Percentiles rank a stretch among this genome's conserved stretches.
These are phyloP conservation scores for Aurantiochytrium sp. DNA, from an alignment of 108 stramenopile genomes.

Conservation along the genomic window DNA sequence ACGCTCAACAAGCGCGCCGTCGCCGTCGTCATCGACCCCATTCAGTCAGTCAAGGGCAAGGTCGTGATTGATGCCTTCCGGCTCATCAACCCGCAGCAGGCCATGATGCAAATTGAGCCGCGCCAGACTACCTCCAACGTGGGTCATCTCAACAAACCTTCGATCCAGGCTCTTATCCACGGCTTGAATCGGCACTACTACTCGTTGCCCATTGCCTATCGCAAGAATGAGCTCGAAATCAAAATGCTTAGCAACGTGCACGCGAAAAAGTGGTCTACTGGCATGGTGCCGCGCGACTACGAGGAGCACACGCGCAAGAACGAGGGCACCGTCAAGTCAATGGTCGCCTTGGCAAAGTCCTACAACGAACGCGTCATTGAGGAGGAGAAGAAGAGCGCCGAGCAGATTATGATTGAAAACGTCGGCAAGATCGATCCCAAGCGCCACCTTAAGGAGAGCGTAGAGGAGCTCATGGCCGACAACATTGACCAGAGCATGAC, in stretches of 20 bases:
- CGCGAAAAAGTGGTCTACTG: slow-evolving; percentile 72
- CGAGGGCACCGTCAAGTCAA: slow-evolving; percentile 72
- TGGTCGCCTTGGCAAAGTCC: slow-evolving; percentile 78
- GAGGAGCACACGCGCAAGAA: slow-evolving; percentile 77
- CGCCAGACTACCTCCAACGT: slow-evolving; percentile 96
- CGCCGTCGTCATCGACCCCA: slow-evolving; percentile 96
- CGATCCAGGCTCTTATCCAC: slow-evolving; percentile 96
- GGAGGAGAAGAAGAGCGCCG: slow-evolving; percentile 46
- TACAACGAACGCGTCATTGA: slow-evolving; percentile 79
- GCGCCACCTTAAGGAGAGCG: slow-evolving; percentile 72
- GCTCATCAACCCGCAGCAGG: slow-evolving; percentile 91
- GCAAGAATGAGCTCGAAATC: slow-evolving; percentile 98
- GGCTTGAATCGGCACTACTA: slow-evolving; percentile 98
- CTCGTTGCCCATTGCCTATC: slow-evolving; percentile 93
- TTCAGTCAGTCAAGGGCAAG: slow-evolving; percentile 98
- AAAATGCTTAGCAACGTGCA: slow-evolving; percentile 97
- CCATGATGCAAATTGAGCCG: slow-evolving; percentile 95
- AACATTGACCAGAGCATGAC: slow-evolving; percentile 96
- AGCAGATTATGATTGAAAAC: slow-evolving; percentile 43
- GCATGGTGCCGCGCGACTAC: slow-evolving; percentile 70
- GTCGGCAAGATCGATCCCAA: slow-evolving; percentile 97
- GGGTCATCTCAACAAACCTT: slow-evolving; percentile 96
- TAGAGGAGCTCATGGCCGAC: slow-evolving; percentile 82
- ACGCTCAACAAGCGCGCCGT: slow-evolving; percentile 85
- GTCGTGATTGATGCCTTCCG: slow-evolving; percentile 99